These are phyloP conservation scores for Apiospora aurea DNA, from an alignment of 2,329 filamentous ascomycete species.

Conservation along the genomic window DNA sequence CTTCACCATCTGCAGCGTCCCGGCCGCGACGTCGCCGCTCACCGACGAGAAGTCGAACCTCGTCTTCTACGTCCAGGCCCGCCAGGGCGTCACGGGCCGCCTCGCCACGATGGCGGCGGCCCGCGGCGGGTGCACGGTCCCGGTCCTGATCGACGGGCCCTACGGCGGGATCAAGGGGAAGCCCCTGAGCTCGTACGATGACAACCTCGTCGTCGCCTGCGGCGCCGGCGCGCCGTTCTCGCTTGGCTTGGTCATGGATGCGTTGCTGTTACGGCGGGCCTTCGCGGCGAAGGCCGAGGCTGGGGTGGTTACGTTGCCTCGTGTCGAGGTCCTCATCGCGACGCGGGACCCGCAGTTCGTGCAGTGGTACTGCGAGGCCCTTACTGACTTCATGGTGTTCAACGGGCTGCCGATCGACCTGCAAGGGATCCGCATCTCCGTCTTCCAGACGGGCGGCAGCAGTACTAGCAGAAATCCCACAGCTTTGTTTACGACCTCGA, in stretches of 20 bases:
- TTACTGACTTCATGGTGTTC: conserved; percentile 35
- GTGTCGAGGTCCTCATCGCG: conserved; percentile 39
- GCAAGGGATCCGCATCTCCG: conserved; percentile 32
- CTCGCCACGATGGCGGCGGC: conserved; percentile 48
- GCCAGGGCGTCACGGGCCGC: conserved; percentile 56
- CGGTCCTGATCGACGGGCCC: conserved; percentile 63
- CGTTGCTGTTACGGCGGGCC: conserved; percentile 34
- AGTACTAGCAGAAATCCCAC: conserved; percentile 13
- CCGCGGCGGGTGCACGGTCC: conserved; percentile 41
- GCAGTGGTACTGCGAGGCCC: conserved; percentile 38
- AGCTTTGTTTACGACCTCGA: conserved; percentile 23
- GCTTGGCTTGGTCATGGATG: conserved; percentile 54
- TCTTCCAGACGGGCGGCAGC: conserved; percentile 35
- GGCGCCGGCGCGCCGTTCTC: conserved; percentile 63
- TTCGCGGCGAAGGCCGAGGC: conserved; percentile 23
- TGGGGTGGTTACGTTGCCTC: conserved; percentile 22
- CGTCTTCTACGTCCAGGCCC: conserved; percentile 60
- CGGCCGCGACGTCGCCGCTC: conserved; percentile 31
- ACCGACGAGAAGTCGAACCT: conserved; percentile 44
- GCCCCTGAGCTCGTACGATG: conserved; percentile 49
- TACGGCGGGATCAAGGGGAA: conserved; percentile 58
- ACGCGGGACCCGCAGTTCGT: conserved; percentile 40
- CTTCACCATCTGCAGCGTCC: conserved; percentile 62
- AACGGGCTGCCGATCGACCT: conserved; percentile 30
- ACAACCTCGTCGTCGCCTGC: conserved; percentile 57